These are phyloP conservation scores for Nidularia pulvinata DNA, from an alignment of 768 basidiomycete genomes.

Conservation along the genomic window DNA sequence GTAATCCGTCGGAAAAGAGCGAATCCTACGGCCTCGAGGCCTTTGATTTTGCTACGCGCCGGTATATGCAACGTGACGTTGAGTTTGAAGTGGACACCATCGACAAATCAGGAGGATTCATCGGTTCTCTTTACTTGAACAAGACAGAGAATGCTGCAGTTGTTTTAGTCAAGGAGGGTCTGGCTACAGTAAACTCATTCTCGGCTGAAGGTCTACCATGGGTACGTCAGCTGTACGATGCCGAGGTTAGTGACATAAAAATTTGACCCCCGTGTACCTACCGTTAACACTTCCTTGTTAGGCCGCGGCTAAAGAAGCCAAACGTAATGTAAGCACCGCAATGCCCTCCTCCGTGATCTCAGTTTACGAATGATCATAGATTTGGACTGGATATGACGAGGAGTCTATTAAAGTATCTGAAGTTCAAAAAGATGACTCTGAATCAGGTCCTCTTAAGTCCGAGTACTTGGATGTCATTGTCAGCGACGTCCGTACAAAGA, in stretches of 20 bases:
- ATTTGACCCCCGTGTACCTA: constrained; percentile 2
- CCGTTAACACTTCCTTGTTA: constrained; percentile 18
- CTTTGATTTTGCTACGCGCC: constrained; percentile 72
- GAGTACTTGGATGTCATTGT: constrained; percentile 95
- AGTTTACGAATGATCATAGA: constrained; percentile 38
- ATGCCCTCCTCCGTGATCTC: background rate
- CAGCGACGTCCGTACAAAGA: constrained; percentile 77
- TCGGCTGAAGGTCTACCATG: constrained; percentile 84
- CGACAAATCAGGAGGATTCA: constrained; percentile 97
- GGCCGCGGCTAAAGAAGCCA: constrained; percentile 81
- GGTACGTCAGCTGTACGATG: constrained; percentile 77
- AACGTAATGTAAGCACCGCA: constrained; percentile 62
- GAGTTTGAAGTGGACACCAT: constrained; percentile 90
- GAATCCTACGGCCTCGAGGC: constrained; percentile 91
- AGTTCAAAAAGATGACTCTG: constrained; percentile 39
- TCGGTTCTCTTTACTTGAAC: constrained; percentile 83
- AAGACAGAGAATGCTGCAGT: constrained; percentile 89
- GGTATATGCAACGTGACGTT: constrained; percentile 93
- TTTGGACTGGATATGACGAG: constrained; percentile 87
- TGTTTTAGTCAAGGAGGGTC: constrained; percentile 81
- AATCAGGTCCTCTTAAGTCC: constrained; percentile 59
- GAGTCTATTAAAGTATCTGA: constrained; percentile 60
- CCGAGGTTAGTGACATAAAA: constrained; percentile 57
- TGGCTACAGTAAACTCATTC: constrained; percentile 86
- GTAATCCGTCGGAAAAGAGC: constrained; percentile 78